Evolutionary conservation across 345 rosid genomes (phyloP), one percentile per base, ranked within the genome.

Genomic region (Salix udensis): DNA sequence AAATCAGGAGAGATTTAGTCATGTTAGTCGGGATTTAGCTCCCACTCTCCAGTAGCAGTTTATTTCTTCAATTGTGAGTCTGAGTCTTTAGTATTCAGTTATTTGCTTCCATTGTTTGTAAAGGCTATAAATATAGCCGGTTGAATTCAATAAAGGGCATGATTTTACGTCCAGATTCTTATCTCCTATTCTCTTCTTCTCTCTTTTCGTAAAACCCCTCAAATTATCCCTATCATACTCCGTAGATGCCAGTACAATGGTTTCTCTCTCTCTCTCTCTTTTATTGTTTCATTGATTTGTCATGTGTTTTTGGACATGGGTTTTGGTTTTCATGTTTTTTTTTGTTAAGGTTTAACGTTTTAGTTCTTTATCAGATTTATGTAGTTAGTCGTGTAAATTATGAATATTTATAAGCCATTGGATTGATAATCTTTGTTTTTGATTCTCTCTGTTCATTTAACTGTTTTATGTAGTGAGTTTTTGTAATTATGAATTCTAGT

Each of bases 181-280:
- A n/a, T n/a, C n/a, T n/a, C n/a, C n/a, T n/a, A n/a, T n/a, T n/a
- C n/a, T n/a, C n/a, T n/a, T n/a, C n/a, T n/a, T n/a, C n/a, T n/a
- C n/a, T n/a, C n/a, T n/a, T n/a, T n/a, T n/a, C n/a, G n/a, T n/a
- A n/a, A n/a, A n/a, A n/a, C n/a, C n/a, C n/a, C n/a, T n/a, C n/a
- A n/a, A n/a, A n/a, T n/a, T n/a, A n/a, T n/a, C n/a, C n/a, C n/a
- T n/a, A 76, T 86, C 64, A 68, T 92, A 74, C 97, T 92, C 79
- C 90, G 85, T 65, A 83, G 77, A 37, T 92, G 92, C 85, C 89
- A 91, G 73, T 91, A 91, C 62, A 82, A 87, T 44, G 95, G 90
- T 92, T 64, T 70, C 74, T 70, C 61, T 69, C 28, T 77, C 40
- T 31, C 72, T 34, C 37, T 34, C 37, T 34, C 30, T 30, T 30